A percentile compares a stretch with the other conserved stretches of the same genome.
Conservation (phyloP, 2,329 filamentous ascomycete species). For the Colletotrichum spaethianum region DNA sequence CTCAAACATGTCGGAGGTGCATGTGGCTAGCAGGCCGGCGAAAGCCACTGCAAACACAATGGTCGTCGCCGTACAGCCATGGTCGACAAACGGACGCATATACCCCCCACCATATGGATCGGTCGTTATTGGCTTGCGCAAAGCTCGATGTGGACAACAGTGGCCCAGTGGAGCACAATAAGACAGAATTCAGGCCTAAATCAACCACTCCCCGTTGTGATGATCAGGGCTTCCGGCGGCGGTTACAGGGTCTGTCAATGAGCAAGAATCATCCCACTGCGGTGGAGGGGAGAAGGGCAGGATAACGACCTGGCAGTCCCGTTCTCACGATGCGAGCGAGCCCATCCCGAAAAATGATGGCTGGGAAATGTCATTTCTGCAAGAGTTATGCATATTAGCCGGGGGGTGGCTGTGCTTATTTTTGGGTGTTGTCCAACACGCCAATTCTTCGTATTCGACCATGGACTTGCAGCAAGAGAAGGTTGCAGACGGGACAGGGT, state of each 20-base stretch:
- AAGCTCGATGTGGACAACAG: neutral
- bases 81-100: neutral
- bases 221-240: conserved; percentile 9
- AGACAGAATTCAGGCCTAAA: neutral
- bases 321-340: neutral
- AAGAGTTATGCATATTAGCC: neutral
- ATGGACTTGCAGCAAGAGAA: conserved; percentile 28
- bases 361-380: neutral
- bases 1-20: neutral
- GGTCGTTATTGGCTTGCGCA: too few species aligned
- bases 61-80: neutral
- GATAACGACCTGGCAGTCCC: neutral
- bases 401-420: conserved; percentile 19
- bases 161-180: neutral
- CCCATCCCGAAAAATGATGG: too few species aligned
- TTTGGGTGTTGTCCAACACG: conserved; percentile 13
- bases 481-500: neutral
- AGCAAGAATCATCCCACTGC: neutral
- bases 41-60: neutral
- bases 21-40: conserved; percentile 1
- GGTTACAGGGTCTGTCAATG: neutral
- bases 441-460: conserved; percentile 41
- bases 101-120: too few species aligned
- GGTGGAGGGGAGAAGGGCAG: neutral
- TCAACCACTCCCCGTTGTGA: neutral